Base-by-base conservation (phyloP, 2,329 filamentous ascomycete species). In the Scorias spongiosa region DNA sequence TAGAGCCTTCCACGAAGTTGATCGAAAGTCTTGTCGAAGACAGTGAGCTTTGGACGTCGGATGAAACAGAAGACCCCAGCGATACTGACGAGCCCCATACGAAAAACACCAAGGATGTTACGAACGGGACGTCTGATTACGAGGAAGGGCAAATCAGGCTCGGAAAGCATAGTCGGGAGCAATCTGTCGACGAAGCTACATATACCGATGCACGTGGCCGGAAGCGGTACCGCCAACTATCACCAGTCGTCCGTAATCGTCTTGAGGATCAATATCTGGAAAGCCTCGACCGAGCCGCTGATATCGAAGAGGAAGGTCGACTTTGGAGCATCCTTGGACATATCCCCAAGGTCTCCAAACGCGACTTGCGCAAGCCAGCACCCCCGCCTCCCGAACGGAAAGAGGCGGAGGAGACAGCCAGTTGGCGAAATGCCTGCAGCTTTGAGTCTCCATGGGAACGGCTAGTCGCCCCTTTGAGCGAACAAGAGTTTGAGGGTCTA, bases 381-480 rank as follows among this genome's bases (percentile, higher is more conserved):
- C 28, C 54, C 50, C 42, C 54, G 57, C 43, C 43, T 44, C 15
- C 49, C 49, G 30, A 54, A 58, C 51, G 49, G 43, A 50, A 63
- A 39, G 63, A 68, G 10, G 44, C 63, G 9, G 41, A 40, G 36
- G 17, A 39, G 10, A 39, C 26, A 1, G 52, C 60, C n/a, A 58
- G 68, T 41, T 76, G 74, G 74, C 64, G 69, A 42, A 61, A 62
- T 20, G 60, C 57, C 41, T 59, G 63, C 1, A 53, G 69, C 2
- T 73, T 70, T 42, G 64, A 61, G 39, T 61, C 65, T 14, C 63
- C 68, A 29, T 76, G 74, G 73, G 72, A 76, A 51, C 44, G 46
- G 10, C 41, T 44, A 10, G 38, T 42, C 11, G 26, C 28, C 6
- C 29, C 46, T 2, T 38, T 45, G 26, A 28, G 39, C 10, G 39